These are phyloP conservation scores for Clavulina sp. DNA, from an alignment of 768 basidiomycete genomes.

Conservation along the genomic window DNA sequence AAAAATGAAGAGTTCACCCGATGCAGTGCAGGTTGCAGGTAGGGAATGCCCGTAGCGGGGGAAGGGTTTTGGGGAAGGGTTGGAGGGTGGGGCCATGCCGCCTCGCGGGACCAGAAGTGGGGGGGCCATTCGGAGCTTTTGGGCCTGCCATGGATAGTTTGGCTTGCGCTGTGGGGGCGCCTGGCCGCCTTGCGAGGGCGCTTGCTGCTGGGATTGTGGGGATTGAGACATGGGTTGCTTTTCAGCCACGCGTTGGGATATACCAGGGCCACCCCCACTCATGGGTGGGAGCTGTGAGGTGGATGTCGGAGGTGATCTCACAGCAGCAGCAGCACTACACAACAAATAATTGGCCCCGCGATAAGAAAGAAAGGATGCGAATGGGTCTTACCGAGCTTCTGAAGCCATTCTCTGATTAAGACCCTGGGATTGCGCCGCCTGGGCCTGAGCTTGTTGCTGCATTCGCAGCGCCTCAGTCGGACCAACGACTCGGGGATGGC, in stretches of 20 bases:
- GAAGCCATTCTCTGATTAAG: background rate
- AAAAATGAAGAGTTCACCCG: slow-evolving; percentile 88
- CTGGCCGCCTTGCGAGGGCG: background rate
- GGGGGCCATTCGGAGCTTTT: slow-evolving; percentile 50
- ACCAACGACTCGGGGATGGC: slow-evolving; percentile 24
- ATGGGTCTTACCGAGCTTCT: slow-evolving; percentile 2
- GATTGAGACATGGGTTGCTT: background rate
- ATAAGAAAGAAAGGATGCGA: background rate
- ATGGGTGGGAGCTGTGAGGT: background rate
- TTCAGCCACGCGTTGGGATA: background rate
- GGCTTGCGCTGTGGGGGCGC: slow-evolving; percentile 24
- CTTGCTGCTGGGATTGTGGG: slow-evolving; percentile 1
- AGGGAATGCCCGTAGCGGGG: slow-evolving; percentile 93
- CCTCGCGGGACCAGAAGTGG: slow-evolving; percentile 48
- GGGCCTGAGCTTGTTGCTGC: slow-evolving; percentile 19
- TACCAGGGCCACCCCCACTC: background rate
- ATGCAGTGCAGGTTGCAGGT: slow-evolving; percentile 54
- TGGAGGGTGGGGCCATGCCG: slow-evolving; percentile 40
- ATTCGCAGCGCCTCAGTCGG: slow-evolving; percentile 25
- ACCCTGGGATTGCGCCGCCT: slow-evolving; percentile 12
- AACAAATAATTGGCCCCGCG: background rate
- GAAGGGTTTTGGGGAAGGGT: slow-evolving; percentile 75
- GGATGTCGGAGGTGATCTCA: background rate
- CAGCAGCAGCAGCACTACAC: background rate
- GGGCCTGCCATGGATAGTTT: slow-evolving; percentile 71